These are phyloP conservation scores for Didymella arachidicola DNA, from an alignment of 2,329 filamentous ascomycete genomes.

Conservation along the genomic window DNA sequence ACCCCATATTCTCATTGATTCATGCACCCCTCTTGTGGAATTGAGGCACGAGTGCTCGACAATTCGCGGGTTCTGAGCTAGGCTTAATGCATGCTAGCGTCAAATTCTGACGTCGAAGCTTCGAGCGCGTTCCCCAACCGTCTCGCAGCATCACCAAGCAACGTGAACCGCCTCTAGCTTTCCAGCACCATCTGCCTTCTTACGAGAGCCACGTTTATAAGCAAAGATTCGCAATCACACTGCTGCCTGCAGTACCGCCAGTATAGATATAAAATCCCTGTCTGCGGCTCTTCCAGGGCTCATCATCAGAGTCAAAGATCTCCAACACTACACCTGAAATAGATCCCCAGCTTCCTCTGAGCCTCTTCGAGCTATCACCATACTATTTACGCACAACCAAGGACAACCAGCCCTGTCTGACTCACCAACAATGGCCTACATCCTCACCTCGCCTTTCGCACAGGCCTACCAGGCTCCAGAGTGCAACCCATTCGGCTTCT, in stretches of 20 bases:
- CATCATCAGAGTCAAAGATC: conserved; percentile 40
- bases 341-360: conserved; percentile 30
- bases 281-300: conserved; percentile 18
- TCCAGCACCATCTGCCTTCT: conserved; percentile 38
- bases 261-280: conserved; percentile 46
- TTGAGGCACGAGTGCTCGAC: too few species aligned
- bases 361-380: conserved; percentile 22
- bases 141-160: conserved; percentile 37
- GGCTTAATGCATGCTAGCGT: neutral
- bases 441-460: conserved; percentile 45
- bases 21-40: too few species aligned
- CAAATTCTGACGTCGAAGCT: conserved; percentile 24
- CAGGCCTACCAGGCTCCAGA: conserved; percentile 41
- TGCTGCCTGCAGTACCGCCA: conserved; percentile 37
- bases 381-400: conserved; percentile 12
- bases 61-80: neutral
- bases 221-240: conserved; percentile 32
- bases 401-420: conserved; percentile 8
- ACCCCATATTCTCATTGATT: too few species aligned
- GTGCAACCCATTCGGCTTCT: conserved; percentile 41
- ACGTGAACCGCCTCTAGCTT: conserved; percentile 30
- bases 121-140: conserved; percentile 33
- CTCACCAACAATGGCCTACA: conserved; percentile 42
- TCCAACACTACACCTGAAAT: conserved; percentile 31
- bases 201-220: conserved; percentile 42